Conservation (phyloP, 1,139 yeast species). For the Pichia sp. region DNA sequence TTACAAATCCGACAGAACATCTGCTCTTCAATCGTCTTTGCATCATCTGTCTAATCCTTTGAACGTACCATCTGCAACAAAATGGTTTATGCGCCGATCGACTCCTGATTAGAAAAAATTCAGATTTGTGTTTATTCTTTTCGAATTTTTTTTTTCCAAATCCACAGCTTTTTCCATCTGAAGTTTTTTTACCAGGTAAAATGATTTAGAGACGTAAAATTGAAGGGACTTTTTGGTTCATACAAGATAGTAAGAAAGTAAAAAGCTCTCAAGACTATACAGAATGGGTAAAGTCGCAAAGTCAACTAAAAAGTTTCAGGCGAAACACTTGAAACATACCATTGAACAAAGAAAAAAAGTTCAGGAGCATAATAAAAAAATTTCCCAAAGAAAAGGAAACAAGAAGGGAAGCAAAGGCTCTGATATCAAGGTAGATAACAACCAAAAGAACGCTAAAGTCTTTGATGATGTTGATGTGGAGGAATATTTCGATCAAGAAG, state of each 20-base stretch:
- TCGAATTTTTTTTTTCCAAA: background rate
- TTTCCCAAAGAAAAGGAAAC: slow-evolving; percentile 39
- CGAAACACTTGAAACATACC: slow-evolving; percentile 83
- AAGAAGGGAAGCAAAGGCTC: slow-evolving; percentile 15
- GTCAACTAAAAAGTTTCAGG: slow-evolving; percentile 90
- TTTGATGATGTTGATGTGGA: slow-evolving; percentile 79
- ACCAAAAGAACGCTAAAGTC: slow-evolving; percentile 41
- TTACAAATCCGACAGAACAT: no score
- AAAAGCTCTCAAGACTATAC: background rate
- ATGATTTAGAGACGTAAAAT: no score
- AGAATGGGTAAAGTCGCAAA: slow-evolving; percentile 40
- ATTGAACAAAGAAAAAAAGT: slow-evolving; percentile 80
- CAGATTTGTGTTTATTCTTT: background rate
- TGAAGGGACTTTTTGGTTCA: no score
- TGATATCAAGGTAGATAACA: slow-evolving; percentile 15
- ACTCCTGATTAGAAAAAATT: background rate
- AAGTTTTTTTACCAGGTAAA: background rate
- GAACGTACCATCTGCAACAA: no score
- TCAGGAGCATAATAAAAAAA: slow-evolving; percentile 69
- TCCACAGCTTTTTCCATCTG: background rate
- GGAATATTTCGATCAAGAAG: slow-evolving; percentile 70
- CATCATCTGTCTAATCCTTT: no score
- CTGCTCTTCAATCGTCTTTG: no score
- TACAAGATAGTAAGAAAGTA: no score
- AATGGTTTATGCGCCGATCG: background rate